Evolutionary conservation across 2,329 filamentous ascomycete species (phyloP), one percentile per base, ranked within the genome.

Genomic region (Penicillium polonicum): DNA sequence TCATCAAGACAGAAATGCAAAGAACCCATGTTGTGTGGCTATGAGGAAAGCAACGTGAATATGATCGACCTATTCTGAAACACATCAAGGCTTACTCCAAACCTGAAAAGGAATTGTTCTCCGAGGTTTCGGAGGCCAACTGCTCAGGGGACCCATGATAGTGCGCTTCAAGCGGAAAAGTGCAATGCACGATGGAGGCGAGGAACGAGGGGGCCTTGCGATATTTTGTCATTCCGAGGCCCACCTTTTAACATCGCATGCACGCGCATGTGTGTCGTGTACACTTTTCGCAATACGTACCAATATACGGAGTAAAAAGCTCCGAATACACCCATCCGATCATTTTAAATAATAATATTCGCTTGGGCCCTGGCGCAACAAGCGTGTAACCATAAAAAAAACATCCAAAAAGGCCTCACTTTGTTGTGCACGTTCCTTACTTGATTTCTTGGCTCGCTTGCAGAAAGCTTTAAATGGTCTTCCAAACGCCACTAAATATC

Each of bases 401-500:
- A 33, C 1, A 12, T n/a, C 21, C 4, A 10, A 53, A 52, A 52
- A 38, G 43, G 27, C 35, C 35, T 49, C 29, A 48, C 15, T 48
- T 31, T 23, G 3, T 23, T 21, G 23, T 15, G 50, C 55, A 48
- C 43, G 49, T 57, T 53, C 42, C 48, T 35, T 27, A 10, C 4
- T 46, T 43, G 27, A 31, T 46, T 9, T 48, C 49, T 53, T 53
- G 55, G 55, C 48, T 57, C 49, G 43, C 42, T 53, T 57, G 43
- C 9, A 13, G 23, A 39, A 23, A 46, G 19, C 8, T 27, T 46
- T 38, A 6, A 15, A 43, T 48, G 42, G n/a, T n/a, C 5, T 25
- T 35, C 17, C 35, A 25, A 42, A 33, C 42, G 55, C 55, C 55
- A 53, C 55, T 17, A 23, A 29, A 13, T 39, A 12, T 5, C 35